Evolutionary conservation across 768 basidiomycete genomes (phyloP), one percentile per base, ranked within the genome.

Genomic region (Rhizopogon rudus): DNA sequence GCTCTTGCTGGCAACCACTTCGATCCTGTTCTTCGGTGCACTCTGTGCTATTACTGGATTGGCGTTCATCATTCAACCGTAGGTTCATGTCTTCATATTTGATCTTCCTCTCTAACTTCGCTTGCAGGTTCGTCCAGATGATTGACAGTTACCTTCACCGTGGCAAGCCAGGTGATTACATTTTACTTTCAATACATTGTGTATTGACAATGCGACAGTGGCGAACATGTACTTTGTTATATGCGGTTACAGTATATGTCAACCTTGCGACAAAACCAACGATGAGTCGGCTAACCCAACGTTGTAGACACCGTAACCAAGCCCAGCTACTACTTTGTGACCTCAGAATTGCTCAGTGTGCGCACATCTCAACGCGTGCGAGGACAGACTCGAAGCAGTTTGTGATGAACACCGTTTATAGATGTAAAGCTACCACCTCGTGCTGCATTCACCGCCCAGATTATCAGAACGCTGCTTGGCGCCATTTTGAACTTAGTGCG

Each of bases 361-460:
- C 3, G n/a, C 28, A 22, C 31, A 29, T 16, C 6, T 35, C 35
- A 12, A 13, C 12, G 35, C 13, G 10, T 37, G 5, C 35, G 35
- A 12, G 9, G 35, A 37, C 35, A 37, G 39, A 25, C 25, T 25
- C 25, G 25, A 25, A 33, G 10, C n/a, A 31, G 10, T 33, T 10
- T 33, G 6, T 33, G 8, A 13, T 37, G 35, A 37, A 12, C 35
- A 37, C 25, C 4, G 25, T 37, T 28, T 1, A 48, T 37, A 69
- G 68, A 71, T 53, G 57, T 77, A 22, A 86, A 86, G 69, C 75
- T 87, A 41, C 82, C 84, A 39, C 85, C 85, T 44, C 81, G 83
- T 9, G 78, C 78, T 35, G 81, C 84, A 2, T 86, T 87, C 66
- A 73, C 77, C 20, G 81, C 81, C 6, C 84, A 86, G 61, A 75